Conservation (phyloP, 2,329 filamentous ascomycete species). For the Ceratocystis cacaofunesta region DNA sequence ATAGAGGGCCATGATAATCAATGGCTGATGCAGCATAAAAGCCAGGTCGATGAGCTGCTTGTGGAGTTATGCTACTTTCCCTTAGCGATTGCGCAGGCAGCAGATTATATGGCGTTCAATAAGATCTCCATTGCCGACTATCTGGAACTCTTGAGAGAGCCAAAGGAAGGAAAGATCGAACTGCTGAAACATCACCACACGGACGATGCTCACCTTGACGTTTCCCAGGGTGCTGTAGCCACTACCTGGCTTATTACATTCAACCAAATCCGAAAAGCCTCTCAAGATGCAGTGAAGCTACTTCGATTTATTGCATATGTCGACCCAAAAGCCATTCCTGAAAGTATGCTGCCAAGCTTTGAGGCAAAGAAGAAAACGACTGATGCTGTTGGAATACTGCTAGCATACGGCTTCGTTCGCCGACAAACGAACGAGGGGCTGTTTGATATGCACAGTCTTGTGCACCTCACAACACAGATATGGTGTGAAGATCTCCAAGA, state of each 20-base stretch:
- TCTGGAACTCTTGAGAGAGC: background rate
- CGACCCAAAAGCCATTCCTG: background rate
- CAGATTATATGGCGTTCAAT: constrained; percentile 15
- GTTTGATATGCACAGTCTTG: background rate
- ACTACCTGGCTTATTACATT: background rate
- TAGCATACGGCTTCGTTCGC: background rate
- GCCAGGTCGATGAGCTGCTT: background rate
- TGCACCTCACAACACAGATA: background rate
- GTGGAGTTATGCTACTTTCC: constrained; percentile 12
- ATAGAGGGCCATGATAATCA: background rate
- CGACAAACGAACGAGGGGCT: background rate
- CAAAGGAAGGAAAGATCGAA: background rate
- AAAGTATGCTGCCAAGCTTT: background rate
- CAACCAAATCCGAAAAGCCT: background rate
- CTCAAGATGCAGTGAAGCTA: background rate
- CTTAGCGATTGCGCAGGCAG: constrained; percentile 18
- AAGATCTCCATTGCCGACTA: background rate
- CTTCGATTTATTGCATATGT: background rate
- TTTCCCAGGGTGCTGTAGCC: background rate
- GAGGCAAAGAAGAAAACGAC: background rate
- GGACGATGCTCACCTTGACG: background rate
- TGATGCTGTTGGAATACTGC: background rate
- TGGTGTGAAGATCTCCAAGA: background rate
- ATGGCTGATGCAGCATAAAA: background rate
- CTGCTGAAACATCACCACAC: background rate